Base-by-base conservation (phyloP, 1,284 basidiomycete genomes). In the Malassezia restricta region DNA sequence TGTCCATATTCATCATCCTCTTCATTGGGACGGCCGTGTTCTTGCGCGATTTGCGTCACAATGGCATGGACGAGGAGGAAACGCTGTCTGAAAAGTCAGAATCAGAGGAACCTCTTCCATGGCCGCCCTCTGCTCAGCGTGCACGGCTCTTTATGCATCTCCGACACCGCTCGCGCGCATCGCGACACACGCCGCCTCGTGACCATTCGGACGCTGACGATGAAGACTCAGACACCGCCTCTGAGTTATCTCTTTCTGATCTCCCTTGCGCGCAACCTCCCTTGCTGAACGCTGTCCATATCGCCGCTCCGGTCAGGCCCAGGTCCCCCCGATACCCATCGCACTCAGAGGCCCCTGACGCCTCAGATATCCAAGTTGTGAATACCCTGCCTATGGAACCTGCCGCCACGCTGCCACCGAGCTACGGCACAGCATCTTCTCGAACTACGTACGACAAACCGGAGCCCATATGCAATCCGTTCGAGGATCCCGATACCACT, bases 1-100 rank as follows among this genome's bases (percentile, higher is more conserved):
- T 73, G 17, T 68, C 70, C 54, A 69, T 73, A 49, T 65, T 73
- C 42, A 71, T 73, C 49, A 62, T 71, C 8, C 59, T 73, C 45
- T 64, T 69, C 51, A 69, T 73, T 40, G 65, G 68, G 24, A 54
- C 64, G 27, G 59, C 67, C 40, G 70, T 71, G 49, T 71, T 69
- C 47, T 47, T 73, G 3, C 58, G 65, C 37, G 68, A 71, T 40
- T 17, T 40, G 8, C 11, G 33, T 2, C 15, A 35, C 15, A 15
- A 5, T 5, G 33, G 15, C 33, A 5, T 11, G 11, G 33, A 35
- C 15, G 33, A 35, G 11, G 33, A 35, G 5, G 15, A 11, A 35
- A 11, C 15, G 11, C 11, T 12, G 11, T 15, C 15, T 15, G 33
- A 35, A 12, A 15, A 35, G 11, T 11, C 11, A 15, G 33, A 35